These are phyloP conservation scores for Shiraia bambusicola DNA, from an alignment of 2,329 filamentous ascomycete genomes.

Conservation along the genomic window DNA sequence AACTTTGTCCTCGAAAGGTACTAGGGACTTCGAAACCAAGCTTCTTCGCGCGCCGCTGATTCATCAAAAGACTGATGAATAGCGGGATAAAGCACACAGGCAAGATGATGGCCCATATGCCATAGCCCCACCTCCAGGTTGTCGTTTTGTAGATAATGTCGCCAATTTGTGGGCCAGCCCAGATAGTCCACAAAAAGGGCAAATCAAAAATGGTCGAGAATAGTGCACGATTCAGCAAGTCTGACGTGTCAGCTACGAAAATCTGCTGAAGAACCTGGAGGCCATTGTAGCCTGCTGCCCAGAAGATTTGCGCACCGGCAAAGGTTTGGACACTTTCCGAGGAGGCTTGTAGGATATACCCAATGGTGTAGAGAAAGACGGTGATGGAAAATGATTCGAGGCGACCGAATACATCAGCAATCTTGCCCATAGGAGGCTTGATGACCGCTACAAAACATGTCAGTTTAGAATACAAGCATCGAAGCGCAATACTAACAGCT, in stretches of 20 bases:
- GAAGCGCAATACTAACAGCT: slow-evolving; percentile 31
- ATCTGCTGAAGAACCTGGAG: slow-evolving; percentile 64
- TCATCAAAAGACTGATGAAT: slow-evolving; percentile 54
- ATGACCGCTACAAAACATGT: slow-evolving; percentile 50
- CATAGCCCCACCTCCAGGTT: slow-evolving; percentile 65
- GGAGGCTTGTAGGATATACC: slow-evolving; percentile 60
- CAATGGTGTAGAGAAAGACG: slow-evolving; percentile 57
- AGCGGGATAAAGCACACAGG: slow-evolving; percentile 59
- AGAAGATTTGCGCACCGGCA: slow-evolving; percentile 61
- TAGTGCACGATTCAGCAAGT: slow-evolving; percentile 61
- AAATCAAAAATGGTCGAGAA: slow-evolving; percentile 60
- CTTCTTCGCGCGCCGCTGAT: slow-evolving; percentile 55
- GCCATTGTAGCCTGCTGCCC: slow-evolving; percentile 61
- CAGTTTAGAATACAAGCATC: neutral
- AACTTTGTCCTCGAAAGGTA: slow-evolving; percentile 40
- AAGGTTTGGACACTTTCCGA: slow-evolving; percentile 56
- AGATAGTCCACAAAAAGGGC: slow-evolving; percentile 63
- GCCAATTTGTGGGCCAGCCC: slow-evolving; percentile 59
- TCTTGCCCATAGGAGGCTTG: slow-evolving; percentile 62
- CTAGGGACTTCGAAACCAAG: slow-evolving; percentile 48
- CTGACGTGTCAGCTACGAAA: slow-evolving; percentile 62
- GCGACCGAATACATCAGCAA: slow-evolving; percentile 64
- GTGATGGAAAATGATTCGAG: slow-evolving; percentile 60
- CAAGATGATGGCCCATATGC: slow-evolving; percentile 63
- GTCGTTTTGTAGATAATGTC: slow-evolving; percentile 49